A percentile compares a stretch with the other conserved stretches of the same genome.
Conservation (phyloP, 345 rosid genomes). For the Passiflora organensis region DNA sequence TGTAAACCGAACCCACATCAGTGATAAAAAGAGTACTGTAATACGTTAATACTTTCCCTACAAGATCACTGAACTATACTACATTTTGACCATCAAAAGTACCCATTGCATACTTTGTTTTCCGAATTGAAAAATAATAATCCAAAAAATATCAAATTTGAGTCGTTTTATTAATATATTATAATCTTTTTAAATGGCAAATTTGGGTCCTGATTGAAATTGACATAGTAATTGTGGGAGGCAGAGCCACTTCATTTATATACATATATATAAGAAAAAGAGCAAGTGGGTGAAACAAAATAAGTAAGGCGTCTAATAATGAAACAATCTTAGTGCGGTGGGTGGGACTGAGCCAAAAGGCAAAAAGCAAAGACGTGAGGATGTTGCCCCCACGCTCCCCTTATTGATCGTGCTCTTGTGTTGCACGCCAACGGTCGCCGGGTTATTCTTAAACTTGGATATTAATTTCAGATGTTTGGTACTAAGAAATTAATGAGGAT, state of each 20-base stretch:
- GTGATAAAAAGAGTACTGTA: constrained; percentile 14
- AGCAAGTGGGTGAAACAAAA: constrained; percentile 13
- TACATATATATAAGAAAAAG: neutral
- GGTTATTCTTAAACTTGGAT: too few relatives aligned
- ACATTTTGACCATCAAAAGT: constrained; percentile 9
- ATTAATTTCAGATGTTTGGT: too few relatives aligned
- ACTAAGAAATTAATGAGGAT: too few relatives aligned
- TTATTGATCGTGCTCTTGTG: constrained; percentile 7
- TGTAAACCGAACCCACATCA: neutral
- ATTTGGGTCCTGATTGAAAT: too few relatives aligned
- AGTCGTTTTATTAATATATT: too few relatives aligned
- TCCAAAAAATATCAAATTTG: neutral
- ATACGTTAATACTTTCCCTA: constrained; percentile 26
- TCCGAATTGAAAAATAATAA: neutral
- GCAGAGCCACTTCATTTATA: constrained; percentile 5
- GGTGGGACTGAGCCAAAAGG: constrained; percentile 59
- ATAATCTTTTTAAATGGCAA: too few relatives aligned
- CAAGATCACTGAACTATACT: constrained; percentile 13
- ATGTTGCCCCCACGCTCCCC: constrained; percentile 12
- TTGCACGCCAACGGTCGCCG: too few relatives aligned
- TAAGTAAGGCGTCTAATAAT: constrained; percentile 30
- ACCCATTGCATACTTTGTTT: too few relatives aligned
- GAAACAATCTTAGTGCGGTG: constrained; percentile 76
- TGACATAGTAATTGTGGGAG: too few relatives aligned
- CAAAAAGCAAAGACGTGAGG: constrained; percentile 22